Evolutionary conservation across 179 eudicot species (phyloP), one percentile per base, ranked within the genome.

Genomic region (Actinidia arguta): DNA sequence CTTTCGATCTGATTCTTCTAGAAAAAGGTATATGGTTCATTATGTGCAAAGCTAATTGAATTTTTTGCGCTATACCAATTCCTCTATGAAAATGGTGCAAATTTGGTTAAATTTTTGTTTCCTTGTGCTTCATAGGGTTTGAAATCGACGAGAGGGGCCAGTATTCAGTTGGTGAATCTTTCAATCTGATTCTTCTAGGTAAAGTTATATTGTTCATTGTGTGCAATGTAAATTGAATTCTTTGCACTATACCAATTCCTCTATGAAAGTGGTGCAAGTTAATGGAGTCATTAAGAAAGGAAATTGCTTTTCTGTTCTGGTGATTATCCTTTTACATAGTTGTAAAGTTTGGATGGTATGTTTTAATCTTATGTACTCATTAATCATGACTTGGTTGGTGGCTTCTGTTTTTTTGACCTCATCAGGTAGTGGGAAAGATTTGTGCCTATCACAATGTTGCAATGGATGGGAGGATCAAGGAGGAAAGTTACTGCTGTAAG

Each of bases 381-480:
- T 79, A 11, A 71, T 80, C 14, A 70, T 3, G 68, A 36, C 63
- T 55, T 44, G 46, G 42, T 27, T 58, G 46, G 68, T 76, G 48
- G 63, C 54, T 46, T 72, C 50, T 52, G 17, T 16, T 42, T 14
- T 25, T 51, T 73, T 50, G 4, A 4, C 44, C 44, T 22, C 44
- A 6, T 66, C 42, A 76, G 80, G 78, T 58, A 50, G 22, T 17
- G 55, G 47, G 16, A 27, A 14, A 72, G 46, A 31, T 5, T 78
- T 58, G 36, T 22, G 51, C 42, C 52, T 10, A 68, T 54, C 63
- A 78, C 64, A 81, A 94, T 94, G 98, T 90, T 94, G 78, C 98
- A 94, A 79, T 94, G 98, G 96, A 93, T 91, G 98, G 98, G 98
- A 73, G 98, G 98, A 76, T 93, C 98, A 62, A 87, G 96, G 88